Conservation (phyloP, 108 stramenopile genomes). For the Fistulifera pelliculosa region DNA sequence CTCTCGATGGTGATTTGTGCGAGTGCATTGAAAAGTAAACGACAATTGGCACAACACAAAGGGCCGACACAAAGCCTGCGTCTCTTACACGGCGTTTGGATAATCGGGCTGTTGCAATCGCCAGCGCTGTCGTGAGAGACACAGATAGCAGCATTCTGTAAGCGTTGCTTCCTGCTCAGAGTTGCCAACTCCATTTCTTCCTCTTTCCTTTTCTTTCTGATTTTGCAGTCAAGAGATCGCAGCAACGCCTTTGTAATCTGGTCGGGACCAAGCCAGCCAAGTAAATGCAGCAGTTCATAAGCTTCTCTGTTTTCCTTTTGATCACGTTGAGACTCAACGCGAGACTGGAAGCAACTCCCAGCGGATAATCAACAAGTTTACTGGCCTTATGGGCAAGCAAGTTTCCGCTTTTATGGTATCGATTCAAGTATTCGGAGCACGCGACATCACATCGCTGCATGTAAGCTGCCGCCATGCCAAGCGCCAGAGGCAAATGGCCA, state of each 20-base stretch:
- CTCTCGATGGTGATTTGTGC: not conserved
- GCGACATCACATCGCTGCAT: slow-evolving; percentile 58
- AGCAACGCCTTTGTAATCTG: slow-evolving; percentile 45
- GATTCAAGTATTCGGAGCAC: slow-evolving; percentile 50
- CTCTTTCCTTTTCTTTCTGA: slow-evolving; percentile 11
- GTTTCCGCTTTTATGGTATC: slow-evolving; percentile 27
- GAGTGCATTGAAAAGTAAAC: not conserved
- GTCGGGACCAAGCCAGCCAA: slow-evolving; percentile 52
- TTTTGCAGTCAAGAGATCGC: slow-evolving; percentile 28
- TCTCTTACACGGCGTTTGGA: not conserved
- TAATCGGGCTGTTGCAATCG: not conserved
- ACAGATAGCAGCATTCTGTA: not conserved
- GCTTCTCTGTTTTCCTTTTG: slow-evolving; percentile 32
- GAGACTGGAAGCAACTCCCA: slow-evolving; percentile 41
- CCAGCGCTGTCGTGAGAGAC: not conserved
- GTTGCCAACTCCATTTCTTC: slow-evolving; percentile 6
- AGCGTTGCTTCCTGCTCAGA: not conserved
- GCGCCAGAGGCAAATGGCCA: slow-evolving; percentile 52
- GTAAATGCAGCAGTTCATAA: slow-evolving; percentile 28
- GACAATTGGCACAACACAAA: not conserved
- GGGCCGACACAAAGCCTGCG: not conserved
- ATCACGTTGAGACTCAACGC: slow-evolving; percentile 41
- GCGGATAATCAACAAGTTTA: slow-evolving; percentile 31
- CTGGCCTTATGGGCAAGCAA: slow-evolving; percentile 23
- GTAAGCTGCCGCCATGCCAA: slow-evolving; percentile 60